Evolutionary conservation across 257 asterid genomes (phyloP).

Genomic region (Handroanthus guayacan): DNA sequence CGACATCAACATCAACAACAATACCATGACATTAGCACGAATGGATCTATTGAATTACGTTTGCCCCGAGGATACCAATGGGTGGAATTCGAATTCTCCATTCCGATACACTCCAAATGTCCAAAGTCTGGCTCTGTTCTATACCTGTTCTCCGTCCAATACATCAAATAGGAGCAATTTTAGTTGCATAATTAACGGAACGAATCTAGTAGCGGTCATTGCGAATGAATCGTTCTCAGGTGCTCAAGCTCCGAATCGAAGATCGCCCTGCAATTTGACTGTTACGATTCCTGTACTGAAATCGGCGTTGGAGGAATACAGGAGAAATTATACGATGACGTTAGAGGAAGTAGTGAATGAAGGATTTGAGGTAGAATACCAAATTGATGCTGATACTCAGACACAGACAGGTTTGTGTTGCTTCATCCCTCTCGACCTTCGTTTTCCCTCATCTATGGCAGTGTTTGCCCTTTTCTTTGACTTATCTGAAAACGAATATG

Average conservation of each 20-base stretch:
- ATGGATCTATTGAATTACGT: background rate
- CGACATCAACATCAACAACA: background rate
- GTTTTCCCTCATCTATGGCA: too few species aligned
- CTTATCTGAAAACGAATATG: too few species aligned
- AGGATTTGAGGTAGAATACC: slow-evolving; percentile 13
- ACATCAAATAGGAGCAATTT: background rate
- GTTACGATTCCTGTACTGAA: background rate
- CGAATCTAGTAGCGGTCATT: background rate
- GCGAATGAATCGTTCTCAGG: background rate
- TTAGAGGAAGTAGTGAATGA: background rate
- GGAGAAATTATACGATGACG: background rate
- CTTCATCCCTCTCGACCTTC: too few species aligned
- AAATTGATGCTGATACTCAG: background rate
- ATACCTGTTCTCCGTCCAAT: background rate
- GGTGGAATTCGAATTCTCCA: background rate
- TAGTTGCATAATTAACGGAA: background rate
- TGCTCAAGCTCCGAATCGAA: background rate
- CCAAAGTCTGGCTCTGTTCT: background rate
- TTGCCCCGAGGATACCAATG: background rate
- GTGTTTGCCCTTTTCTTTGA: too few species aligned
- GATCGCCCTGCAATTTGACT: background rate
- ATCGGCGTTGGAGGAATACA: background rate
- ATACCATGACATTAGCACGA: background rate
- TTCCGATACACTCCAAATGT: background rate
- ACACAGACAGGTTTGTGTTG: too few species aligned